phyloP scores from a whole-genome alignment of 2,329 filamentous ascomycete species.

The Lojkania enalia region DNA sequence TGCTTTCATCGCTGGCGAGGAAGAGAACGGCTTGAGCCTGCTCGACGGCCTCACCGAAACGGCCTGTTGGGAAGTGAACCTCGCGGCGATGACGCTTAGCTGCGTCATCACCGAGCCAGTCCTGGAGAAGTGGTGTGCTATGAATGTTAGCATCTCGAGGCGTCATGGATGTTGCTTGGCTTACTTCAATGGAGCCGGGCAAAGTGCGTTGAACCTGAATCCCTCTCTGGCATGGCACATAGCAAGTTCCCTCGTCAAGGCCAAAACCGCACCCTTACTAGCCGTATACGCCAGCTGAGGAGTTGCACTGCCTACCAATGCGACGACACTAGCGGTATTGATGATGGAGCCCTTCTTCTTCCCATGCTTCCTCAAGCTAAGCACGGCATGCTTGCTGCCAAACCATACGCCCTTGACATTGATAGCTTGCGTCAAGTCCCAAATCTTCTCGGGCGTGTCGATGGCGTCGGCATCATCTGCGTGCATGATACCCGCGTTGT shows the following conservation, averaged over 20 bases:
- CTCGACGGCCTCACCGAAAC: slow-evolving; percentile 92
- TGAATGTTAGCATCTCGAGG: slow-evolving; percentile 18
- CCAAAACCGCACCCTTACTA: slow-evolving; percentile 89
- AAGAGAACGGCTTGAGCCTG: slow-evolving; percentile 89
- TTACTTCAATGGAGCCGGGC: slow-evolving; percentile 84
- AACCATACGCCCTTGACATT: slow-evolving; percentile 99
- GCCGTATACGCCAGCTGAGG: slow-evolving; percentile 92
- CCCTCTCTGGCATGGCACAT: slow-evolving; percentile 91
- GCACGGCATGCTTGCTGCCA: slow-evolving; percentile 87
- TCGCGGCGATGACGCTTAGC: slow-evolving; percentile 81
- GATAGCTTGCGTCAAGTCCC: slow-evolving; percentile 90
- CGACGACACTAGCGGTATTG: slow-evolving; percentile 90
- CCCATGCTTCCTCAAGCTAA: slow-evolving; percentile 75
- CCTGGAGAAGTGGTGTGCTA: slow-evolving; percentile 82
- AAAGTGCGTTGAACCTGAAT: slow-evolving; percentile 87
- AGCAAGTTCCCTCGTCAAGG: slow-evolving; percentile 85
- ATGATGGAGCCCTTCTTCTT: slow-evolving; percentile 83
- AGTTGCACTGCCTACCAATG: slow-evolving; percentile 82
- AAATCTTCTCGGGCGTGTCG: slow-evolving; percentile 85
- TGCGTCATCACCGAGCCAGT: slow-evolving; percentile 88
- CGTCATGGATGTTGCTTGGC: slow-evolving; percentile 13
- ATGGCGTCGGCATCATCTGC: slow-evolving; percentile 67
- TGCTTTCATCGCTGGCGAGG: slow-evolving; percentile 82
- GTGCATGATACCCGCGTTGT: slow-evolving; percentile 98
- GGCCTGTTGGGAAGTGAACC: slow-evolving; percentile 84